Evolutionary conservation across 176 grass and related monocot species (phyloP), one percentile per base, ranked within the genome.

Genomic region (Aechmea fasciata): DNA sequence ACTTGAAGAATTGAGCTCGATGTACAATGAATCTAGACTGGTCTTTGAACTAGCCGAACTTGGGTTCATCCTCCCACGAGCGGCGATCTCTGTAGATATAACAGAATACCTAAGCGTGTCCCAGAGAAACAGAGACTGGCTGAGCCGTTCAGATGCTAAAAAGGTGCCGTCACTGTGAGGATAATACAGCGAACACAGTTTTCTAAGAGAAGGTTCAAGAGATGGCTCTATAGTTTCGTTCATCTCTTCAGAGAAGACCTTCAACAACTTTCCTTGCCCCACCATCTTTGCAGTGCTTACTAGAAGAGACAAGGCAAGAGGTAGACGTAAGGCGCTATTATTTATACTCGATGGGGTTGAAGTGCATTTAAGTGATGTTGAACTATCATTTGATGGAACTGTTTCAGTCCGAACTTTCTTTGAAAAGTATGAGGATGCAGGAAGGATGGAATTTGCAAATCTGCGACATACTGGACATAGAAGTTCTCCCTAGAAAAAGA

Each of bases 361-460:
- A 72, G 74, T 48, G 66, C 50, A 19, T 61, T 80, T 73, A 72
- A 67, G 14, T 22, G 70, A 51, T 25, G 55, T 67, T 57, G 51
- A 75, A 75, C 73, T 65, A 64, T 73, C 77, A 75, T 59, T 48
- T 24, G 24, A 68, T 66, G 82, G 73, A 5, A 47, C 72, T 29
- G 25, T 50, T 64, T 63, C 80, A 63, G 33, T 87, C 24, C 11
- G 65, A 55, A 57, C 66, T 88, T 68, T 83, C 64, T 77, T 79
- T 64, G 69, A 87, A 69, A 76, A 73, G 71, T 81, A 55, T 13
- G 69, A 67, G 48, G 72, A 81, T 64, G 84, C 87, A 12, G 95
- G 95, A 66, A 99, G 84, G 70, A 94, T 99, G 75, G 95, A 90
- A 76, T 99, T 99, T 65, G 95, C 82, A 78, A 99, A 94, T 78